phyloP scores from a whole-genome alignment of 2,329 filamentous ascomycete genomes.

The Fusarium pseudograminearum region DNA sequence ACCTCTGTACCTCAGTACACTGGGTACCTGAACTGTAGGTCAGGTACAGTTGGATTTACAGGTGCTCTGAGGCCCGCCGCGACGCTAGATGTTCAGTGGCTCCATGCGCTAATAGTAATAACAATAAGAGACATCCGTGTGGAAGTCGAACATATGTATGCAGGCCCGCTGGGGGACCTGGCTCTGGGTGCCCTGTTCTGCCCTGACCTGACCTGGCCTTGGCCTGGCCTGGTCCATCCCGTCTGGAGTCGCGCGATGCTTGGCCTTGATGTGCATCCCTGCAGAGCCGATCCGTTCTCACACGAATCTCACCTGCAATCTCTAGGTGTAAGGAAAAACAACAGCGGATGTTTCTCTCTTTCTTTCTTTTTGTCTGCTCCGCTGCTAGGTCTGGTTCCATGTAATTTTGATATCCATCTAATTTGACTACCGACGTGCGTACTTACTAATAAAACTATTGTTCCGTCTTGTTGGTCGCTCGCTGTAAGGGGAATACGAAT shows the following conservation, averaged over 20 bases:
- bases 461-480: constrained; percentile 24
- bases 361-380: constrained; percentile 15
- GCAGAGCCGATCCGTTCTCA: constrained; percentile 52
- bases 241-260: constrained; percentile 29
- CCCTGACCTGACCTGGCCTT: neutral
- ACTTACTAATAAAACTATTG: neutral
- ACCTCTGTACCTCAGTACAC: neutral
- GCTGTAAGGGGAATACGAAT: constrained; percentile 28
- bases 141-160: neutral
- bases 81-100: constrained; percentile 47
- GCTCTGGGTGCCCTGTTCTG: constrained; percentile 39
- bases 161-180: constrained; percentile 32
- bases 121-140: constrained; percentile 32
- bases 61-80: constrained; percentile 42
- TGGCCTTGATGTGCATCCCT: constrained; percentile 48
- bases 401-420: constrained; percentile 16
- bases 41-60: constrained; percentile 26
- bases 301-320: constrained; percentile 50
- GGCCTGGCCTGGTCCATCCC: constrained; percentile 9
- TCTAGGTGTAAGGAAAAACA: constrained; percentile 39
- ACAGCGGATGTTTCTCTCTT: constrained; percentile 4
- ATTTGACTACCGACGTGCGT: constrained; percentile 12
- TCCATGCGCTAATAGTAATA: constrained; percentile 42
- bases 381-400: constrained; percentile 8
- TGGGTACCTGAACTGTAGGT: constrained; percentile 4